Percentiles rank a stretch among this genome's conserved stretches.
These are phyloP conservation scores for Diplodia sapinea DNA, from an alignment of 2,329 filamentous ascomycete species.

Conservation along the genomic window DNA sequence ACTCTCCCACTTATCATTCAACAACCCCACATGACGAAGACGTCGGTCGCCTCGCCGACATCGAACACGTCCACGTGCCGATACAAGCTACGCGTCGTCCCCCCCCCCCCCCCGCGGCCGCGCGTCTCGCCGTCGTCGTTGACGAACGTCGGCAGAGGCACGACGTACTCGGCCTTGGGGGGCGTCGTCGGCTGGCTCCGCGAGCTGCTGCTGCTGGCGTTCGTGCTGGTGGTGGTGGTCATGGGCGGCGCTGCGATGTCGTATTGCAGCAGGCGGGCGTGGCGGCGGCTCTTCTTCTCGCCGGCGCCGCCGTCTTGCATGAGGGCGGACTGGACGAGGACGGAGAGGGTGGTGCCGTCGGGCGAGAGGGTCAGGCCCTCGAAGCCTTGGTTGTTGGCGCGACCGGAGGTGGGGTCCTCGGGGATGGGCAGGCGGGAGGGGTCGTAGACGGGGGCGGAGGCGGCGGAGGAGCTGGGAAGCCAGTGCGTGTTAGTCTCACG, in stretches of 20 bases:
- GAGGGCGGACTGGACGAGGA: constrained; percentile 70
- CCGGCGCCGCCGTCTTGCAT: constrained; percentile 57
- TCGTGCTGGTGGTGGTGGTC: constrained; percentile 42
- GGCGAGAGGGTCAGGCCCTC: constrained; percentile 70
- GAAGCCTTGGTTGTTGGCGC: constrained; percentile 77
- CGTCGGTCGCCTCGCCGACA: constrained; percentile 65
- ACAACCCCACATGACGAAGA: constrained; percentile 61
- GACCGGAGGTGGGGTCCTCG: constrained; percentile 64
- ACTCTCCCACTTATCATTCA: constrained; percentile 82
- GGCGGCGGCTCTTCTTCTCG: constrained; percentile 56
- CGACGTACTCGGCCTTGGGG: constrained; percentile 68
- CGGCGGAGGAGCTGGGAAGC: constrained; percentile 63
- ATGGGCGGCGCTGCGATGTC: constrained; percentile 50
- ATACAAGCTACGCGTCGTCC: constrained; percentile 62
- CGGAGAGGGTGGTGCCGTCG: constrained; percentile 68
- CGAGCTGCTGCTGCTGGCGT: constrained; percentile 32
- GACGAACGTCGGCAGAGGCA: constrained; percentile 66
- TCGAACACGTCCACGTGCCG: constrained; percentile 74
- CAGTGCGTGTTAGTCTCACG: constrained; percentile 6
- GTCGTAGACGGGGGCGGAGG: constrained; percentile 67
- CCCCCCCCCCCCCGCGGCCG: no score
- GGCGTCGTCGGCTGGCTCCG: neutral
- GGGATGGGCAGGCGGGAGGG: constrained; percentile 58
- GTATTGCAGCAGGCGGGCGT: constrained; percentile 69
- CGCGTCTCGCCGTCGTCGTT: constrained; percentile 57